Evolutionary conservation across 163 green algal genomes (phyloP), one percentile per base, ranked within the genome.

Genomic region (Botryococcus braunii): DNA sequence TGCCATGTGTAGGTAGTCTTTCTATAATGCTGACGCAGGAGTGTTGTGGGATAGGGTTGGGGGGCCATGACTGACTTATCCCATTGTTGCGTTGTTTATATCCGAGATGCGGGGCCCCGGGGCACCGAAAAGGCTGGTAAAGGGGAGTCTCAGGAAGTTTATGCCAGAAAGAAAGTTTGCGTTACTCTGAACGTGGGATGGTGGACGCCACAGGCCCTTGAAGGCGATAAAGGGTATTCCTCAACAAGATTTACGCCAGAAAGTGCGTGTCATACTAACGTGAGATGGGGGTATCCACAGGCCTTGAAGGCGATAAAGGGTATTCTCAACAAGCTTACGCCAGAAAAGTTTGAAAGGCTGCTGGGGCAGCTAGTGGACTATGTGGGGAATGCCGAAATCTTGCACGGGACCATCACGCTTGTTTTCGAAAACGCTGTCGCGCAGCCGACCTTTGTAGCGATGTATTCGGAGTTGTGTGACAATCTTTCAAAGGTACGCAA

Each of bases 251-350:
- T 40, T 4, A 8, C 34, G 2, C 25, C 1, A 41, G 48, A 6
- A 9, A 41, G 13, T 50, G 62, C 27, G 21, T 38, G 27, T 67
- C 13, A 56, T 43, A 21, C 32, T 29, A 47, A 41, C 52, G n/a
- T n/a, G n/a, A 68, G 59, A 31, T 61, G 36, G 7, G 47, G 47
- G 3, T n/a, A 55, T 23, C 5, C 65, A 68, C 60, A 95, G 79
- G 77, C 87, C 1, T 63, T 93, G n/a, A 83, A 85, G 56, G 79
- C 72, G 64, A 81, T 97, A 35, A 96, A 96, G 83, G 91, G 93
- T 67, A 95, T 98, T 17, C 86, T 99, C 31, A 99, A 99, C 88
- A 99, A 99, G 89, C 88, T 99, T 52, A 98, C 95, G 35, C 95
- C 93, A 0, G 95, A 99, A 79, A 99, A 98, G 79, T 99, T 98